Conservation (phyloP, 331 rosid genomes). For the Phaseolus coccineus region DNA sequence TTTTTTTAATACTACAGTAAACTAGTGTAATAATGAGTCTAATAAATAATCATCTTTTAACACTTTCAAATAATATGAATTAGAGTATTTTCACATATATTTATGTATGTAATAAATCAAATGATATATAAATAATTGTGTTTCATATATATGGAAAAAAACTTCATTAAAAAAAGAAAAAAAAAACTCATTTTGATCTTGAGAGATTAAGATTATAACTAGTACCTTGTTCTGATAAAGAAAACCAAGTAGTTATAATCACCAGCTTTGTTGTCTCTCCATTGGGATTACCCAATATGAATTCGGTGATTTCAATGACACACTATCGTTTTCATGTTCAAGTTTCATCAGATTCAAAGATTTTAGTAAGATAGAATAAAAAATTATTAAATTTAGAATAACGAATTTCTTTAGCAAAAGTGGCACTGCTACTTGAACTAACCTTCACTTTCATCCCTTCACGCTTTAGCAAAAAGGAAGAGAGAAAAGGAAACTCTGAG, state of each 20-base stretch:
- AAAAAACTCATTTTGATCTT: too few species aligned
- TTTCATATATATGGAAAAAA: too few species aligned
- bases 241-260: background rate
- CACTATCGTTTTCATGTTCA: slow-evolving; percentile 42
- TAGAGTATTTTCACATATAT: too few species aligned
- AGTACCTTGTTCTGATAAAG: too few species aligned
- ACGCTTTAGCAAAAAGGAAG: background rate
- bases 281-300: slow-evolving; percentile 34
- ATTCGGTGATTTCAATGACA: slow-evolving; percentile 43
- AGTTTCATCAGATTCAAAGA: slow-evolving; percentile 19
- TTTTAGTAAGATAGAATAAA: background rate
- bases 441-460: slow-evolving; percentile 21
- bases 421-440: slow-evolving; percentile 6
- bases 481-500: background rate
- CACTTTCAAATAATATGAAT: too few species aligned
- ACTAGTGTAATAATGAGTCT: too few species aligned
- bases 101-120: too few species aligned
- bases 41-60: too few species aligned
- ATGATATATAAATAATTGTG: too few species aligned
- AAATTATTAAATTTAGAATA: background rate
- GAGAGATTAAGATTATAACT: too few species aligned
- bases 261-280: slow-evolving; percentile 31
- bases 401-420: slow-evolving; percentile 23
- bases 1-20: too few species aligned
- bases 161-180: too few species aligned